Percentiles rank a stretch among this genome's conserved stretches.
phyloP scores from a whole-genome alignment of 495 filamentous ascomycete genomes.

The Xylaria cubensis region DNA sequence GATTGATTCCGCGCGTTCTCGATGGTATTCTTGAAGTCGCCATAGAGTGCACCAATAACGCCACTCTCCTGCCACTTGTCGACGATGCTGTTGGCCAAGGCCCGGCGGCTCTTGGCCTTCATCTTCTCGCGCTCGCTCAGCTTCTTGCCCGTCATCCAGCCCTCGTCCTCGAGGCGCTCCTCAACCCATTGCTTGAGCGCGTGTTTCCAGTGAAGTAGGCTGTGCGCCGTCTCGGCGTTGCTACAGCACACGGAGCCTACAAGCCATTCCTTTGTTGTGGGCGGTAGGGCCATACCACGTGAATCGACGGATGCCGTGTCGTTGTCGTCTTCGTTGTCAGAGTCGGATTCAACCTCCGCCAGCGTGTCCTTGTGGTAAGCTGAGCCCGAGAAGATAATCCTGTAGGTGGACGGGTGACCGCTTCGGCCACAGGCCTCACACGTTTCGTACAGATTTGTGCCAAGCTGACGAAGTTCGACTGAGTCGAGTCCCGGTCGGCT shows the following conservation, averaged over 20 bases:
- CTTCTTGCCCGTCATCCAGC: slow-evolving; percentile 52
- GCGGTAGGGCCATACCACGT: slow-evolving; percentile 41
- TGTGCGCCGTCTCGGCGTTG: slow-evolving; percentile 74
- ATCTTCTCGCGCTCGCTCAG: slow-evolving; percentile 51
- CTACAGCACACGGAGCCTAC: slow-evolving; percentile 61
- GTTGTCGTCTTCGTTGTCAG: slow-evolving; percentile 43
- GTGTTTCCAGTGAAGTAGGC: slow-evolving; percentile 76
- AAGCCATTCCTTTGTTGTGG: slow-evolving; percentile 46
- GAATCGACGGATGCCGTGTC: slow-evolving; percentile 47
- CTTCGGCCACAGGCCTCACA: slow-evolving; percentile 83
- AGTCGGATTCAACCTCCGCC: slow-evolving; percentile 64
- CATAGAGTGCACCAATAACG: slow-evolving; percentile 40
- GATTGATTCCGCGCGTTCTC: slow-evolving; percentile 45
- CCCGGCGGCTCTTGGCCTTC: slow-evolving; percentile 59
- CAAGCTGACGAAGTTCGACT: slow-evolving; percentile 36
- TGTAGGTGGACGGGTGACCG: slow-evolving; percentile 68
- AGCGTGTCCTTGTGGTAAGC: slow-evolving; percentile 74
- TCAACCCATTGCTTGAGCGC: slow-evolving; percentile 75
- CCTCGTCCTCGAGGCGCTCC: slow-evolving; percentile 61
- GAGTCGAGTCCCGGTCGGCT: slow-evolving; percentile 63
- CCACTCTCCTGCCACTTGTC: slow-evolving; percentile 41
- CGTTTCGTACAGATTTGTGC: slow-evolving; percentile 48
- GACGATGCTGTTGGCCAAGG: slow-evolving; percentile 57
- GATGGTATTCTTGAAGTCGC: slow-evolving; percentile 45
- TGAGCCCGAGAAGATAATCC: slow-evolving; percentile 68